Base-by-base conservation (phyloP, 2,329 filamentous ascomycete species). In the Claviceps cyperi region DNA sequence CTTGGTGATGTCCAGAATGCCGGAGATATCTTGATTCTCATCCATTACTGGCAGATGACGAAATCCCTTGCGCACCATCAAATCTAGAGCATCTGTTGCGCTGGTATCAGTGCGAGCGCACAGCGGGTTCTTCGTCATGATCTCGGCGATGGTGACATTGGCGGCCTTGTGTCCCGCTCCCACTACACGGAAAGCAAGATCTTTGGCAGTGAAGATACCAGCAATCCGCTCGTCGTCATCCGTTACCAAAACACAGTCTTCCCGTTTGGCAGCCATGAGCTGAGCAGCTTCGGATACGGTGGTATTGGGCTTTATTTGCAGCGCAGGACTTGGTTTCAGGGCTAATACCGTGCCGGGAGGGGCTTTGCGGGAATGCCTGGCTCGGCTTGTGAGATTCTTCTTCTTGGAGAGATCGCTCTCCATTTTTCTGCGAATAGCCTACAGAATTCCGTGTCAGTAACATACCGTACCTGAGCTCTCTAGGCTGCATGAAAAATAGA, bases 61-160 rank as follows among this genome's bases (percentile, higher is more conserved):
- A 75, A 98, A 98, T 17, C 92, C 92, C 71, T 97, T 97, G 59
- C 91, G 80, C 51, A 98, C 92, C 92, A 98, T 98, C 51, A 97
- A 76, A 67, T 98, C 91, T 55, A 98, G 73, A 35, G 92, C 92
- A 73, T 98, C 92, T 43, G 92, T 98, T 37, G 92, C 92, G 68
- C 91, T 97, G 36, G 92, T 98, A 64, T 98, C 92, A 51, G 92
- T 98, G 65, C 92, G 83, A 50, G 92, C 92, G 66, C 92, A 98
- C 15, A 98, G 80, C 11, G 92, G 92, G 71, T 98, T 98, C 76
- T 97, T 96, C 64, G 92, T 98, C 92, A 98, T 98, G 67, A 98
- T 98, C 64, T 97, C 90, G 57, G 89, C 86, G 64, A 98, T 96
- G 21, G 88, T 94, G 59, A 97, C 81, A 64, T 83, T 87, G 65